Base-by-base conservation (phyloP, 2,329 filamentous ascomycete genomes). In the Simplicillium sp. region DNA sequence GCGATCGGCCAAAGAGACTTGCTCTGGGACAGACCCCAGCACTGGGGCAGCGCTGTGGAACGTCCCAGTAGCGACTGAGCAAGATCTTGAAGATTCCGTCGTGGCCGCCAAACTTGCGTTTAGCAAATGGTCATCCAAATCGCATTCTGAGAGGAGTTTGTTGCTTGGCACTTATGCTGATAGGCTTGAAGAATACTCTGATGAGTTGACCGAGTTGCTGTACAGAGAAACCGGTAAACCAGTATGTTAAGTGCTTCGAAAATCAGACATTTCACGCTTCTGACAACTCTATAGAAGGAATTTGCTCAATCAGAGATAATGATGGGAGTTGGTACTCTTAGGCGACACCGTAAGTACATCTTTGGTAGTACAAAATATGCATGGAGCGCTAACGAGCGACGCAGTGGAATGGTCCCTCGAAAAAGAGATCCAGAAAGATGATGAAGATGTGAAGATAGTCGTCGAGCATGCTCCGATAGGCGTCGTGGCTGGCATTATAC, bases 401-500 rank as follows among this genome's bases (percentile, higher is more conserved):
- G 11, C 15, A 40, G 32, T 36, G 18, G 38, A 15, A 32, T 33
- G 28, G 32, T 39, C 29, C 11, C 15, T 39, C 20, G 44, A 15
- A 6, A 25, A 31, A n/a, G 38, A 39, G 25, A 15, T 39, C 2
- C 39, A 47, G 2, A 50, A 56, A 44, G 54, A 59, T 1, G 29
- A 40, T 3, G 39, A 13, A 0, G 59, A 63, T 16, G 33, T 52
- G 8, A 48, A 48, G 3, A 47, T 47, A 3, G 44, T 51, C 4
- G 43, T 56, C 11, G 42, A 42, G 39, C 64, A 62, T 46, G 53
- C 52, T 2, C 67, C 67, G 1, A 50, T 71, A 15, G 68, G 68
- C 1, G 61, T 70, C 3, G 54, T 50, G 1, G 67, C 57, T 3
- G 73, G 61, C 12, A 75, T 77, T 29, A 59, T 72, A 2, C 71